Evolutionary conservation across 306 rosid species (phyloP).

Genomic region (Hylodesmum podocarpum): DNA sequence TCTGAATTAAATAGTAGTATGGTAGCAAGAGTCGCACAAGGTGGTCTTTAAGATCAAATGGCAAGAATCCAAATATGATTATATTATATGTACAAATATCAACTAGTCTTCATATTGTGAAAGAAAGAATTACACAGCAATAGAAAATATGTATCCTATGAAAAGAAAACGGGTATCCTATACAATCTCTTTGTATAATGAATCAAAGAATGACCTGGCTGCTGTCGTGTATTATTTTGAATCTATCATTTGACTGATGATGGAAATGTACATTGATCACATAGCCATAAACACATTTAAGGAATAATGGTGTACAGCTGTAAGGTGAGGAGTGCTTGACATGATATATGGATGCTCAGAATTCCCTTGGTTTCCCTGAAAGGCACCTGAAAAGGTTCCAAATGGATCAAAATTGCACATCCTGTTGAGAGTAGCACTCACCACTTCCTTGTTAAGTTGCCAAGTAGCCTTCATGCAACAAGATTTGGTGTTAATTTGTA

Average conservation of each 20-base stretch:
- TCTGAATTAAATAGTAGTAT: neutral
- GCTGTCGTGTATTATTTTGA: constrained; percentile 19
- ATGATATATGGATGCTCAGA: neutral
- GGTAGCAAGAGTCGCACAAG: neutral
- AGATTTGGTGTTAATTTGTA: constrained; percentile 29
- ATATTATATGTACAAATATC: constrained; percentile 35
- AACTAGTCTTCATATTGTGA: constrained; percentile 28
- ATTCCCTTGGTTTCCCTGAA: constrained; percentile 16
- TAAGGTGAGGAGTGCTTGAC: constrained; percentile 4
- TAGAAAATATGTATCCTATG: constrained; percentile 39
- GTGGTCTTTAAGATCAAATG: neutral
- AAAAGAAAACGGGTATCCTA: constrained; percentile 40
- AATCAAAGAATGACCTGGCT: constrained; percentile 55
- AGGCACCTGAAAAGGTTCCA: constrained; percentile 3
- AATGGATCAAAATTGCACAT: constrained; percentile 34
- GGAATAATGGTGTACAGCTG: constrained; percentile 27
- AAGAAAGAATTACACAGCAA: constrained; percentile 39
- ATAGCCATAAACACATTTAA: neutral
- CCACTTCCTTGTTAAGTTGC: constrained; percentile 1
- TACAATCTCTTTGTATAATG: constrained; percentile 43
- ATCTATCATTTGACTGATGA: constrained; percentile 5
- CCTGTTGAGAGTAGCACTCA: constrained; percentile 10
- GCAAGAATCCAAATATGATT: neutral
- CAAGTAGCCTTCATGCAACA: neutral
- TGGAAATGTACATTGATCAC: constrained; percentile 23